These are phyloP conservation scores for Pinus taeda DNA, from an alignment of 75 land plant species.

Conservation along the genomic window DNA sequence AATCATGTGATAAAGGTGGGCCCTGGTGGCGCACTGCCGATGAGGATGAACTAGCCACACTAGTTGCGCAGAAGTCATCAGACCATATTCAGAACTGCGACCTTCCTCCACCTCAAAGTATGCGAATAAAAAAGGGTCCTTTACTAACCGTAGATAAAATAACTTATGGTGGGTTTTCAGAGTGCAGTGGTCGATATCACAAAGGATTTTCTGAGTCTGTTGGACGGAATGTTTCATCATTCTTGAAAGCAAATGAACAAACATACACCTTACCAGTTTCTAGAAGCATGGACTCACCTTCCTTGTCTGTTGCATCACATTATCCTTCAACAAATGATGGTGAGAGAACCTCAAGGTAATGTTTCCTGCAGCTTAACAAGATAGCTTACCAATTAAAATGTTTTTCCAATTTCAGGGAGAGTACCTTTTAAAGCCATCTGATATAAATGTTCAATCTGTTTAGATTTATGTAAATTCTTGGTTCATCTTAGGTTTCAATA, in stretches of 20 bases:
- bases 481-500: neutral
- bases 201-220: neutral
- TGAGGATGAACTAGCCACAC: constrained; percentile 75
- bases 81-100: constrained; percentile 83
- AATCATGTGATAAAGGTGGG: constrained; percentile 19
- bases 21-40: constrained; percentile 82
- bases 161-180: constrained; percentile 1
- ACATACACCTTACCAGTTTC: neutral
- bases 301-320: neutral
- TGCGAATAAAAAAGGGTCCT: constrained; percentile 18
- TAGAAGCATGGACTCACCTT: neutral
- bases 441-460: neutral
- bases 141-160: constrained; percentile 18
- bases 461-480: neutral
- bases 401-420: neutral
- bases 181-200: neutral
- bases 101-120: constrained; percentile 67
- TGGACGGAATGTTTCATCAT: neutral
- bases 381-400: neutral
- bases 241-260: neutral
- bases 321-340: neutral
- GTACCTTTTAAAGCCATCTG: neutral
- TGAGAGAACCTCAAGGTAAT: constrained; percentile 4
- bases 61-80: constrained; percentile 69
- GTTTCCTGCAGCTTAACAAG: neutral